Conservation (phyloP, 2,329 filamentous ascomycete species). For the Juglanconis oblonga region DNA sequence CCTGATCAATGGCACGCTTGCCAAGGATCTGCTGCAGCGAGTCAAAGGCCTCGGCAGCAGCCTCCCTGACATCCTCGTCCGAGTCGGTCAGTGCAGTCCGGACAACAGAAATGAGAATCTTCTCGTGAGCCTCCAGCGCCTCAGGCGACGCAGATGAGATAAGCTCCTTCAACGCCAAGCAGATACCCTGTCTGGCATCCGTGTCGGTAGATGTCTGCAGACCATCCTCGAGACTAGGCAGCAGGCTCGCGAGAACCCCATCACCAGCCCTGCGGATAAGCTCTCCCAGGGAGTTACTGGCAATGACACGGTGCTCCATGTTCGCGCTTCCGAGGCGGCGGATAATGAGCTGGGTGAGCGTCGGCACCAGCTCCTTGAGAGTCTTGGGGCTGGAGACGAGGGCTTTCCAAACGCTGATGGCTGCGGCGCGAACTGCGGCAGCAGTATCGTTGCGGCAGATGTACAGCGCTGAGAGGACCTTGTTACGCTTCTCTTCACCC, state of each 20-base stretch:
- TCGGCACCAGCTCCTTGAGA: slow-evolving; percentile 92
- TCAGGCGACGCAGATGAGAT: slow-evolving; percentile 87
- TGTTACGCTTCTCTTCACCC: slow-evolving; percentile 94
- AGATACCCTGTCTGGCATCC: slow-evolving; percentile 95
- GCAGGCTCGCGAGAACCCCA: slow-evolving; percentile 78
- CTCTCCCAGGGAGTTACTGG: slow-evolving; percentile 93
- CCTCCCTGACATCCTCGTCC: slow-evolving; percentile 86
- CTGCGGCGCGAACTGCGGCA: slow-evolving; percentile 82
- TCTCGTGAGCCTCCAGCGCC: slow-evolving; percentile 89
- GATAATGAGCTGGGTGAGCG: slow-evolving; percentile 91
- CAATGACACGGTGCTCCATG: slow-evolving; percentile 98
- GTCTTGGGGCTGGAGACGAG: slow-evolving; percentile 88
- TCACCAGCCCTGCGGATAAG: slow-evolving; percentile 96
- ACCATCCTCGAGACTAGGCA: slow-evolving; percentile 90
- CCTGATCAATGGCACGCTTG: slow-evolving; percentile 92
- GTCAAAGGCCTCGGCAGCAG: slow-evolving; percentile 95
- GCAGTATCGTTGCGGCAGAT: slow-evolving; percentile 98
- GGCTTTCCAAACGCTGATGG: slow-evolving; percentile 94
- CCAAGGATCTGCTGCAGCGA: slow-evolving; percentile 89
- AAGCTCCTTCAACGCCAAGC: slow-evolving; percentile 90
- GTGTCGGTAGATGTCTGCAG: slow-evolving; percentile 84
- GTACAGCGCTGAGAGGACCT: slow-evolving; percentile 93
- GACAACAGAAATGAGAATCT: slow-evolving; percentile 90
- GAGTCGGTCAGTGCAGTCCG: slow-evolving; percentile 88
- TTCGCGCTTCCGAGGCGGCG: slow-evolving; percentile 90